Conservation (phyloP, 306 rosid species). For the Notholithocarpus densiflorus region DNA sequence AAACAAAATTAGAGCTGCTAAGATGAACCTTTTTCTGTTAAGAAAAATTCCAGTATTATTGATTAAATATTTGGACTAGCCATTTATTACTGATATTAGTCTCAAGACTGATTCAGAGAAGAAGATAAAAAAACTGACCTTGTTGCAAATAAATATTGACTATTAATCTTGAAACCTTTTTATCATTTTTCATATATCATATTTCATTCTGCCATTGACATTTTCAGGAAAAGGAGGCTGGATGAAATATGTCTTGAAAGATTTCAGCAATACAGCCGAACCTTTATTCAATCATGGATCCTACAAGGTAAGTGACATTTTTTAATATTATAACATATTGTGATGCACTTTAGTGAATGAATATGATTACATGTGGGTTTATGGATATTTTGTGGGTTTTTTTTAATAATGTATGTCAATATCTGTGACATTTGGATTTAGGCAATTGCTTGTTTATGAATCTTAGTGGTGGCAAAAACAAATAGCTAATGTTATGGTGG, state of each 20-base stretch:
- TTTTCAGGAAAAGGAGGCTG: constrained; percentile 66
- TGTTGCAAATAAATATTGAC: not conserved
- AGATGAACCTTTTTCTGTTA: too few species aligned
- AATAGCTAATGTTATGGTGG: too few species aligned
- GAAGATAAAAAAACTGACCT: not conserved
- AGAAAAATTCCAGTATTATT: too few species aligned
- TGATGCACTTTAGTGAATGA: not conserved
- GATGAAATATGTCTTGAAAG: constrained; percentile 82
- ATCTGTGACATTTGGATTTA: too few species aligned
- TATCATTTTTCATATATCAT: not conserved
- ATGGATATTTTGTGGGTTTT: too few species aligned
- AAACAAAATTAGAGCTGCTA: not conserved
- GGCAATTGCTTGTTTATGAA: too few species aligned
- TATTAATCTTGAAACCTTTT: not conserved
- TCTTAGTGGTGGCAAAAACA: too few species aligned
- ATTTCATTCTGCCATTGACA: not conserved
- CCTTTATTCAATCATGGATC: constrained; percentile 87
- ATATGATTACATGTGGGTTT: too few species aligned
- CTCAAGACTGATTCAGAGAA: not conserved
- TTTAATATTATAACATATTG: not conserved
- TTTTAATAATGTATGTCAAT: too few species aligned
- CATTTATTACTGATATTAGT: not conserved
- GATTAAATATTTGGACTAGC: not conserved
- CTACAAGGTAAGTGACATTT: constrained; percentile 61
- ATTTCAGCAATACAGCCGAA: constrained; percentile 80